Evolutionary conservation across 2,329 filamentous ascomycete genomes (phyloP), one percentile per base, ranked within the genome.

Genomic region (Camillea tinctor): DNA sequence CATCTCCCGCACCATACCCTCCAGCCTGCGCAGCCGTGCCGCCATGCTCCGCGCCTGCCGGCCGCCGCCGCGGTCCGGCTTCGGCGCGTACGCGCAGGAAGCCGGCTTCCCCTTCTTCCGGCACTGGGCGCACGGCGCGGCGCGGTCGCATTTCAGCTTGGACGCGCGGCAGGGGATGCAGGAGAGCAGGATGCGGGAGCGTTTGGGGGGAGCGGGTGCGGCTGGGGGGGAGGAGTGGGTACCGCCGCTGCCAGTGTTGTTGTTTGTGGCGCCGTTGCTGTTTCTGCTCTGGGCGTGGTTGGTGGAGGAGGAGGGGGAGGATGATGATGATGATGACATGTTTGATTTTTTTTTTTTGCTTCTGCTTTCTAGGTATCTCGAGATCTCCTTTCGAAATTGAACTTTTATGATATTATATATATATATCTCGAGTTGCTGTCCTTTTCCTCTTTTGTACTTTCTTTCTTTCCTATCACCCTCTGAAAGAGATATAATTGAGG

Each of bases 141-240:
- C 71, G 54, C 84, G 80, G 68, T 86, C 82, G 70, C 83, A 86
- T 65, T 84, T 85, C 24, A 84, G 78, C 73, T 85, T 85, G 48
- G 81, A 84, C 57, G 66, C 60, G 54, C 83, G 81, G 64, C 83
- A 85, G 2, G 81, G 77, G 7, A 73, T 79, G 63, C 83, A 85
- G 3, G 81, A 84, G 21, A 85, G 78, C 2, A 84, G 74, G 21
- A 84, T 73, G 36, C 82, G 77, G 20, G 75, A 76, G 23, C 82
- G 79, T 68, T 83, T 84, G 40, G 63, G 44, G 7, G 60, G 65
- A n/a, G 53, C 49, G 4, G 44, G 51, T 8, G 51, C 64, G 52
- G 11, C 57, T 51, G 21, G 50, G 55, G 56, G 13, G 54, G 36
- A 26, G 24, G 36, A 44, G 17, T 44, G 5, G 36, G 13, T 44